Base-by-base conservation (phyloP, 2,329 filamentous ascomycete genomes). In the Aspergillus sp. region DNA sequence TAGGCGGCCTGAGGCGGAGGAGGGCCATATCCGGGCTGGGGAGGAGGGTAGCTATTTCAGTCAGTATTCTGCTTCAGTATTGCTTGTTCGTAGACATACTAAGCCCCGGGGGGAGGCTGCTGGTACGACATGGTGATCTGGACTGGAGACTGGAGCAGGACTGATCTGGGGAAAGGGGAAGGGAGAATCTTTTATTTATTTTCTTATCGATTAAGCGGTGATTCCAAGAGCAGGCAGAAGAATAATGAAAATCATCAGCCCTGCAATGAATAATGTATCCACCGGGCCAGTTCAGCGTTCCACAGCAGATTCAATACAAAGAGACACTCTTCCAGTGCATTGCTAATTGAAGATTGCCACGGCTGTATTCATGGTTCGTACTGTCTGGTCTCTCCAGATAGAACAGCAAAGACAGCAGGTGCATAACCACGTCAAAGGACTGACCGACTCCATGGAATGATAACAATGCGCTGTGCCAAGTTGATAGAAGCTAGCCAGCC, bases 231-330 rank as follows among this genome's bases (percentile, higher is more conserved):
- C 51, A 59, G 46, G 45, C 51, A 53, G 60, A 62, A 48, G 46
- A 24, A 41, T 64, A 45, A 54, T 62, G 11, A 50, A 58, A 51
- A 52, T 54, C 27, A 9, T 30, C 60, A 73, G 56, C 56, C 56
- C 53, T 67, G 33, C 66, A 27, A 64, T 67, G 34, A 34, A 47
- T 44, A 19, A 37, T 24, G 42, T 20, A 39, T 22, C 42, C 51
- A 45, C 40, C 27, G n/a, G 27, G 4, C 20, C 15, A 15, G 33
- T n/a, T n/a, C 34, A 37, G 12, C 33, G 33, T 37, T 37, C 34
- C 34, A 37, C 34, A 5, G 34, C 34, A 37, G 13, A n/a, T 7
- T 37, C 27, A 30, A 30, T 30, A 9, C 34, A 37, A 37, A n/a
- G 3, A 37, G 34, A 37, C 13, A 11, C 4, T 30, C 27, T 30